Percentiles rank a stretch among this genome's conserved stretches.
Evolutionary conservation across 2,329 filamentous ascomycete species (phyloP).

Genomic region (Purpureocillium takamizusanense): DNA sequence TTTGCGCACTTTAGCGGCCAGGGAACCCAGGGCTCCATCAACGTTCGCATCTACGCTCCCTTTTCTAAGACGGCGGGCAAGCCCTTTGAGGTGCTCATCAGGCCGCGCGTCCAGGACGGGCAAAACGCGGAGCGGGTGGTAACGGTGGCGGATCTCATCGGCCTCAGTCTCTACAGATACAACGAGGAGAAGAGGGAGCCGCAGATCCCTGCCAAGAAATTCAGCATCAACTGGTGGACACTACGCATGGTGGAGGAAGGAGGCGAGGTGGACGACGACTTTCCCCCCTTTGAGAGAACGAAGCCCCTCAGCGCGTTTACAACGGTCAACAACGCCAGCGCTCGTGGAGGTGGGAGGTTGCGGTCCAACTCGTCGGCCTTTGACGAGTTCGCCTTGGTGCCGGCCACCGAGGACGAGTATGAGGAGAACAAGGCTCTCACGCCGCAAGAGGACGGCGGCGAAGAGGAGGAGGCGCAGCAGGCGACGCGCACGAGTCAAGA

Average conservation of each 20-base stretch:
- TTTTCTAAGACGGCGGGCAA: constrained; percentile 57
- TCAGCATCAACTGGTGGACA: constrained; percentile 75
- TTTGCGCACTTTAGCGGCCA: constrained; percentile 72
- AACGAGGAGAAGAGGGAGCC: constrained; percentile 68
- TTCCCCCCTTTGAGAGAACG: constrained; percentile 66
- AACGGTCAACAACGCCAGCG: constrained; percentile 74
- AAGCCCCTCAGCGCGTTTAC: constrained; percentile 71
- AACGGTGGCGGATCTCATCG: constrained; percentile 73
- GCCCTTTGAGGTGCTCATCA: constrained; percentile 63
- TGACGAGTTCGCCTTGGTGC: constrained; percentile 74
- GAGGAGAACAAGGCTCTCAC: constrained; percentile 60
- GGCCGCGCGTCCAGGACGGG: constrained; percentile 59
- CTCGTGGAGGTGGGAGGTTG: constrained; percentile 47
- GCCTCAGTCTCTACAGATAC: constrained; percentile 69
- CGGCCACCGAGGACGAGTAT: constrained; percentile 60
- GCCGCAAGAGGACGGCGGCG: constrained; percentile 55
- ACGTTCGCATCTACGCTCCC: constrained; percentile 68
- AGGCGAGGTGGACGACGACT: constrained; percentile 78
- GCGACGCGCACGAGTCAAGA: constrained; percentile 3
- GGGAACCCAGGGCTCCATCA: constrained; percentile 67
- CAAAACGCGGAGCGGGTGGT: constrained; percentile 52
- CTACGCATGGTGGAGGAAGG: constrained; percentile 78
- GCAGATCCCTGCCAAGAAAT: constrained; percentile 51
- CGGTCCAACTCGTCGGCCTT: constrained; percentile 67
- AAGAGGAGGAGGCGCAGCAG: constrained; percentile 23